Conservation (phyloP, 73 alveolate species). For the Paramecium tetraurelia region DNA sequence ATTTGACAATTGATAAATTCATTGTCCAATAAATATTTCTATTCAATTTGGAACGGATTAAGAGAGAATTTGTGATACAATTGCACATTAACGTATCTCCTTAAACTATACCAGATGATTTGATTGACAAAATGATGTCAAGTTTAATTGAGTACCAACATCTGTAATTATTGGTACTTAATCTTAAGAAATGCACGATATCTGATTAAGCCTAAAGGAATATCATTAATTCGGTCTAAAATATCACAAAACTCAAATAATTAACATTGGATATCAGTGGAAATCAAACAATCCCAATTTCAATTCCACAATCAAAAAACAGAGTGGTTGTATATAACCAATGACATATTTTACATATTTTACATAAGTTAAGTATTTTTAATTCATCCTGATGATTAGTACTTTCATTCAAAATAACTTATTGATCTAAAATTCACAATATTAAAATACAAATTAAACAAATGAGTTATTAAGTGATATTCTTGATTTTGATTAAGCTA, state of each 20-base stretch:
- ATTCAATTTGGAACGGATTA: conserved; percentile 5
- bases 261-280: not conserved
- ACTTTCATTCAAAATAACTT: not conserved
- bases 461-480: not conserved
- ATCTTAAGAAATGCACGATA: not conserved
- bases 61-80: not conserved
- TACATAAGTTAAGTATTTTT: not conserved
- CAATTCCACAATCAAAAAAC: not conserved
- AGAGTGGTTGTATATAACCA: conserved; percentile 23
- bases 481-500: not conserved
- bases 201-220: not conserved
- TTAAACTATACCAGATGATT: not conserved
- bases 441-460: not conserved
- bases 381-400: not conserved
- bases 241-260: not conserved
- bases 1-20: not conserved
- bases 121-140: not conserved
- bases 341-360: not conserved
- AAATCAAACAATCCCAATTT: not conserved
- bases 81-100: not conserved
- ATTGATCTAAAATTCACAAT: not conserved
- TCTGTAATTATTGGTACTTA: not conserved
- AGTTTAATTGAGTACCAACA: not conserved
- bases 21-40: not conserved
- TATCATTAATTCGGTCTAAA: not conserved